These are phyloP conservation scores for Diaporthe ilicicola DNA, from an alignment of 2,329 filamentous ascomycete species.

Conservation along the genomic window DNA sequence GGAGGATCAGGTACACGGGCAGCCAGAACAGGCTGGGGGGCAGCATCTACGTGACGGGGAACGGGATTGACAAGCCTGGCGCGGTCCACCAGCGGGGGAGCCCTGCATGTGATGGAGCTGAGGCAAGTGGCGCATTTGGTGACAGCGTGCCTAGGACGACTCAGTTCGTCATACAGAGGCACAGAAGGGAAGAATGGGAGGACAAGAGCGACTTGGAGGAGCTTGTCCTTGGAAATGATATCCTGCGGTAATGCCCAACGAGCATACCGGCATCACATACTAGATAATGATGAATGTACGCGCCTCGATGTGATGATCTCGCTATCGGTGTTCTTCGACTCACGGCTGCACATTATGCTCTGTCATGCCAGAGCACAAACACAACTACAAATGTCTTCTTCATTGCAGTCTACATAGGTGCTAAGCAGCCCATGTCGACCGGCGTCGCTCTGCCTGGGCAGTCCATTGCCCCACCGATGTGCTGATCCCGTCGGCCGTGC, in stretches of 20 bases:
- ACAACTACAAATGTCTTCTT: background rate
- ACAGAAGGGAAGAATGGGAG: conserved; percentile 5
- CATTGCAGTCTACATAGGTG: background rate
- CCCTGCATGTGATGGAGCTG: background rate
- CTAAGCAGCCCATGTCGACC: background rate
- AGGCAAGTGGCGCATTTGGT: background rate
- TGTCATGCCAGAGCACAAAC: background rate
- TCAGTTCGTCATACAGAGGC: conserved; percentile 1
- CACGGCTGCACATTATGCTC: background rate
- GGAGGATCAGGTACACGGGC: background rate
- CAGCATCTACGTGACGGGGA: background rate
- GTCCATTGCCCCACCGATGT: background rate
- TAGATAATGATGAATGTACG: background rate
- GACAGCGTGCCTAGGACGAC: conserved; percentile 3
- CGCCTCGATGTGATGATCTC: background rate
- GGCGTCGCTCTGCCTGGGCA: background rate
- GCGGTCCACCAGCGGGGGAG: background rate
- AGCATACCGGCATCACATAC: conserved; percentile 1
- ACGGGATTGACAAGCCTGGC: background rate
- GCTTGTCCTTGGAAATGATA: conserved; percentile 22
- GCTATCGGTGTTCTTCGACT: background rate
- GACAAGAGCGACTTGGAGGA: conserved; percentile 15
- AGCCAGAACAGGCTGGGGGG: background rate
- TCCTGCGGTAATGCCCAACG: conserved; percentile 8
- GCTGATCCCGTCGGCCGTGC: background rate